phyloP scores from a whole-genome alignment of 2,329 filamentous ascomycete species.

The Monosporascus sp. region DNA sequence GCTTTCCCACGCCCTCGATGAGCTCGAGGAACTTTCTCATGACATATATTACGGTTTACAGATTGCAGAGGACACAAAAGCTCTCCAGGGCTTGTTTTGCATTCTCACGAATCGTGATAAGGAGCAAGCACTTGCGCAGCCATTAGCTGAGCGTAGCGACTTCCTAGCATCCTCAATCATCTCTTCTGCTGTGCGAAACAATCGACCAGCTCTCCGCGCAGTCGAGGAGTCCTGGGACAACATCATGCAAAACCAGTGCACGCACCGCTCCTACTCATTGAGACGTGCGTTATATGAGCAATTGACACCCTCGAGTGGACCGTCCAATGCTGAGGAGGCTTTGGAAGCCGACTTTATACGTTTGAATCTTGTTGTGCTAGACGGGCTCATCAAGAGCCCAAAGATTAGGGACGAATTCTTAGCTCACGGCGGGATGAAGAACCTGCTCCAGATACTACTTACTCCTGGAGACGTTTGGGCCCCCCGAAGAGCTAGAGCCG shows the following conservation, averaged over 20 bases:
- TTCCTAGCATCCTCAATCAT: slow-evolving; percentile 54
- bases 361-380: slow-evolving; percentile 43
- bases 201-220: slow-evolving; percentile 53
- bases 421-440: slow-evolving; percentile 45
- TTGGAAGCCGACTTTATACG: slow-evolving; percentile 18
- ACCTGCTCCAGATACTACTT: slow-evolving; percentile 36
- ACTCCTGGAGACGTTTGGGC: slow-evolving; percentile 40
- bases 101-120: slow-evolving; percentile 38
- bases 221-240: slow-evolving; percentile 44
- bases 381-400: slow-evolving; percentile 51
- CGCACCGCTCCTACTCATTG: slow-evolving; percentile 18
- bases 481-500: slow-evolving; percentile 48
- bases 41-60: slow-evolving; percentile 67
- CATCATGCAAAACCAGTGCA: slow-evolving; percentile 36
- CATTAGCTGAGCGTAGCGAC: slow-evolving; percentile 28
- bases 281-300: slow-evolving; percentile 38
- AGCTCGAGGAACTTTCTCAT: slow-evolving; percentile 60
- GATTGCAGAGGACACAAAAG: slow-evolving; percentile 51
- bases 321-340: slow-evolving; percentile 8
- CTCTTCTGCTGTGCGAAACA: slow-evolving; percentile 58
- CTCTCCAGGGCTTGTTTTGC: slow-evolving; percentile 52
- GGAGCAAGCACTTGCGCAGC: slow-evolving; percentile 13
- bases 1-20: slow-evolving; percentile 48
- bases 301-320: slow-evolving; percentile 24
- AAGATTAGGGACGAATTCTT: slow-evolving; percentile 53